Evolutionary conservation across 352 stramenopile species (phyloP), one percentile per base, ranked within the genome.

Genomic region (Nothophytophthora sp.): DNA sequence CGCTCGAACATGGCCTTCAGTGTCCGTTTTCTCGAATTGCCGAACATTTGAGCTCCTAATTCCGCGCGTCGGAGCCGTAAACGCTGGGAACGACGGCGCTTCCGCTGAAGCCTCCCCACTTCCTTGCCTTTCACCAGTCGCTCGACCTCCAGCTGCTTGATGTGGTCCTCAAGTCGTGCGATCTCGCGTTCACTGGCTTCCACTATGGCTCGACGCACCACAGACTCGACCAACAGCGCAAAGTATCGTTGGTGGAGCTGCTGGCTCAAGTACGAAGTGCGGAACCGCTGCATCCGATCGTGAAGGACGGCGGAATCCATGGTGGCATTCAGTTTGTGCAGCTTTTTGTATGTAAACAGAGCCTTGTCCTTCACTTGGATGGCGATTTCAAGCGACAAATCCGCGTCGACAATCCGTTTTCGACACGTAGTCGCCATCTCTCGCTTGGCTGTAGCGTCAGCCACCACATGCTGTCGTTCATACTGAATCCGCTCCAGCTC

Each of bases 291-390:
- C 0, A 80, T 61, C 1, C 82, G 70, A 9, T 67, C 74, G 33
- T 92, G 82, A 1, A 92, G 57, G 0, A 92, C 78, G 24, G 71
- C 65, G 0, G 80, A 92, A 35, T 91, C 82, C 55, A 90, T 90
- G 0, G 64, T 86, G 0, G 63, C 54, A 27, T 82, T 90, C 4
- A 64, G 19, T 4, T 70, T 68, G 43, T 88, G 75, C 8, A 80
- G 54, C 24, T 71, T 72, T 23, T 71, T 73, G 50, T 78, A 80
- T 5, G 44, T 49, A 9, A 67, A 39, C 11, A 50, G 29, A 7
- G 58, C 60, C 12, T 50, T 50, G 15, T 87, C 73, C 42, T 85
- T 70, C 1, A 65, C 54, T 22, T 79, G 38, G 23, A 81, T 67
- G 0, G 76, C 64, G 3, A 36, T 11, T 12, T 50, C 43, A 15